Evolutionary conservation across 495 filamentous ascomycete genomes (phyloP).

Genomic region (Rhypophila decipiens): DNA sequence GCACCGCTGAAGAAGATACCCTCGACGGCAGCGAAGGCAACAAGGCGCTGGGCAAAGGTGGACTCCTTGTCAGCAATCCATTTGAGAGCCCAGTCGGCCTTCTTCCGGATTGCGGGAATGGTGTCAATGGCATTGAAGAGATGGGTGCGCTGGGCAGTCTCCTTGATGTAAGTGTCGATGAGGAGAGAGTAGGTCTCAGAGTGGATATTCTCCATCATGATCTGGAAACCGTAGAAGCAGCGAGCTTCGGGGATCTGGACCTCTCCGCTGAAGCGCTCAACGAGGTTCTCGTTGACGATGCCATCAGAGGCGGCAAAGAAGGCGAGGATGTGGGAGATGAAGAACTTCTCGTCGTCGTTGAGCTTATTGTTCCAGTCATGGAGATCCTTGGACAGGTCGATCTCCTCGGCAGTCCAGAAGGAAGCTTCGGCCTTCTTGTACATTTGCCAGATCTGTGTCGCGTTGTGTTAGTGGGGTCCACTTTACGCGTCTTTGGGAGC

Average conservation of each 20-base stretch:
- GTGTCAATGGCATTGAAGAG: conserved; percentile 98
- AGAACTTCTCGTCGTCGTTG: conserved; percentile 95
- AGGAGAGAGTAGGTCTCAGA: conserved; percentile 98
- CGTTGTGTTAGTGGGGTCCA: conserved; percentile 32
- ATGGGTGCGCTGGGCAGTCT: conserved; percentile 89
- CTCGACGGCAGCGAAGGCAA: conserved; percentile 96
- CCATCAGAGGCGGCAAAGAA: conserved; percentile 99
- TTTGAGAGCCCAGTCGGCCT: conserved; percentile 93
- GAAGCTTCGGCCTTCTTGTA: conserved; percentile 99
- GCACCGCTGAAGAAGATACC: conserved; percentile 99
- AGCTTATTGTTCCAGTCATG: conserved; percentile 98
- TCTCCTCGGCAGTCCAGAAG: conserved; percentile 99
- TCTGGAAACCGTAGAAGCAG: conserved; percentile 99
- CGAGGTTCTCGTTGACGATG: conserved; percentile 98
- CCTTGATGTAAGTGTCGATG: conserved; percentile 99
- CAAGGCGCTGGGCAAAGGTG: conserved; percentile 90
- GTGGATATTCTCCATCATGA: conserved; percentile 99
- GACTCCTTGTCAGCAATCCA: conserved; percentile 93
- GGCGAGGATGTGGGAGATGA: conserved; percentile 95
- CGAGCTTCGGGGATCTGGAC: conserved; percentile 96
- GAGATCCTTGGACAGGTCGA: conserved; percentile 96
- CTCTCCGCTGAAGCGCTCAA: conserved; percentile 95
- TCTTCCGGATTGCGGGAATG: conserved; percentile 89
- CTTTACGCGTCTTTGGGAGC: conserved; percentile 57
- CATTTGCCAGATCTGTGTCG: conserved; percentile 93